phyloP scores from a whole-genome alignment of 768 basidiomycete species.

The Grammothele lineata region DNA sequence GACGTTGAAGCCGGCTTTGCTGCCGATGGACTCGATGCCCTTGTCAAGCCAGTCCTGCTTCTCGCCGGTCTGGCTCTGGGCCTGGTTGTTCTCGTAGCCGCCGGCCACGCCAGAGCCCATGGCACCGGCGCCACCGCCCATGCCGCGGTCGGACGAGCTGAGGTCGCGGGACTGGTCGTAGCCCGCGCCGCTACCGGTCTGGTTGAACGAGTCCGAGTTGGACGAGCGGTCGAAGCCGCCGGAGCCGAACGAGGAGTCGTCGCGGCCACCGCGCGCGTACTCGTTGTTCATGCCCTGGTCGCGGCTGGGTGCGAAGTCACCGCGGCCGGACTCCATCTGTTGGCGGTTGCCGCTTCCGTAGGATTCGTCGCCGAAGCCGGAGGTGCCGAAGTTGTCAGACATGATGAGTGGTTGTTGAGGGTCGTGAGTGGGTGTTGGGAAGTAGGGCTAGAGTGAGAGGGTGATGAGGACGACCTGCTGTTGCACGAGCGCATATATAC shows the following conservation, averaged over 20 bases:
- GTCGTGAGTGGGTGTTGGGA: too few relatives aligned
- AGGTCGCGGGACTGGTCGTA: too few relatives aligned
- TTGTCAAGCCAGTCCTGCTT: conserved; percentile 28
- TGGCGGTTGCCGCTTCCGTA: too few relatives aligned
- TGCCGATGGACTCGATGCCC: conserved; percentile 18
- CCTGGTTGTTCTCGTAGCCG: conserved; percentile 15
- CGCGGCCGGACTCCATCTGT: conserved; percentile 10
- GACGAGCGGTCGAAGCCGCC: too few relatives aligned
- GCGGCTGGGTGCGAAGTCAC: conserved; percentile 7
- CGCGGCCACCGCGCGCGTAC: conserved; percentile 14
- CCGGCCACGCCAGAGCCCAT: conserved; percentile 25
- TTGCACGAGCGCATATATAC: too few relatives aligned
- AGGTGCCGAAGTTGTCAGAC: too few relatives aligned
- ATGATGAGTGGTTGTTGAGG: too few relatives aligned
- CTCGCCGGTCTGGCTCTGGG: conserved; percentile 12
- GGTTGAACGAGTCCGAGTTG: too few relatives aligned
- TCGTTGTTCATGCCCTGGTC: conserved; percentile 13
- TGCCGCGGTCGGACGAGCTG: not conserved
- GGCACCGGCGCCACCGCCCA: conserved; percentile 24
- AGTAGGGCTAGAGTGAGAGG: too few relatives aligned
- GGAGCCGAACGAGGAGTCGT: not conserved
- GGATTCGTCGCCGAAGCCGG: too few relatives aligned
- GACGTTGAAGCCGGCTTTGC: conserved; percentile 22
- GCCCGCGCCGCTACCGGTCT: not conserved
- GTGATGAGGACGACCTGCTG: too few relatives aligned